Evolutionary conservation across 2,329 filamentous ascomycete species (phyloP).

Genomic region (Curvularia verruculosa): DNA sequence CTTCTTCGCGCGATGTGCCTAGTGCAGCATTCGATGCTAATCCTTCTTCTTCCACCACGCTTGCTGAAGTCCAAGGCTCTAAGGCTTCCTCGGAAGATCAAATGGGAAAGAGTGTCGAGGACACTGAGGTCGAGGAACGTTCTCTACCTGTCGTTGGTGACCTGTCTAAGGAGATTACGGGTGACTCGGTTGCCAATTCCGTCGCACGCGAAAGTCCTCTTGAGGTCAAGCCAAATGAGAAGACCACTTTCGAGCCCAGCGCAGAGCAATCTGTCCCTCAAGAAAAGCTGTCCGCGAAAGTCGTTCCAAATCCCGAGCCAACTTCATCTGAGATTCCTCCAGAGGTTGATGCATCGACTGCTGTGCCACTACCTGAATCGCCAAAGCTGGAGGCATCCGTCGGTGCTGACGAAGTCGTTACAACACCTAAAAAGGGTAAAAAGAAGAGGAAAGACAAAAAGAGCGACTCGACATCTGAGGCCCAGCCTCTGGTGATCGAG

Average conservation of each 20-base stretch:
- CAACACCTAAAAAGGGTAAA: constrained; percentile 34
- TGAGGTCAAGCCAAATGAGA: neutral
- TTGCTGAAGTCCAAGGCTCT: constrained; percentile 10
- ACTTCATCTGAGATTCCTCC: neutral
- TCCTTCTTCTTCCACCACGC: constrained; percentile 3
- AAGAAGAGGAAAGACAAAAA: constrained; percentile 42
- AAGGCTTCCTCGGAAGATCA: constrained; percentile 23
- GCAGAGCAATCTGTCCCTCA: neutral
- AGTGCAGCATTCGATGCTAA: neutral
- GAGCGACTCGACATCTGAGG: constrained; percentile 24
- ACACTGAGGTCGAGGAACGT: constrained; percentile 3
- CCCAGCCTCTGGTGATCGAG: constrained; percentile 24
- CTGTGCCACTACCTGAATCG: constrained; percentile 6
- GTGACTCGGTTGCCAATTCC: neutral
- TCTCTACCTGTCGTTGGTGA: neutral
- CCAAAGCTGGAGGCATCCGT: neutral
- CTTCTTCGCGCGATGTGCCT: constrained; percentile 1
- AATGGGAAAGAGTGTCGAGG: constrained; percentile 18
- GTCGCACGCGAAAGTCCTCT: neutral
- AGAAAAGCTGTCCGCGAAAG: neutral
- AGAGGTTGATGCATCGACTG: neutral
- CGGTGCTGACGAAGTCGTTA: neutral
- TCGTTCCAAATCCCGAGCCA: neutral
- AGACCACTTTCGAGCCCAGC: neutral
- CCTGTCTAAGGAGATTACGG: neutral